phyloP scores from a whole-genome alignment of 2,329 filamentous ascomycete species.

The Xylaria sp. region DNA sequence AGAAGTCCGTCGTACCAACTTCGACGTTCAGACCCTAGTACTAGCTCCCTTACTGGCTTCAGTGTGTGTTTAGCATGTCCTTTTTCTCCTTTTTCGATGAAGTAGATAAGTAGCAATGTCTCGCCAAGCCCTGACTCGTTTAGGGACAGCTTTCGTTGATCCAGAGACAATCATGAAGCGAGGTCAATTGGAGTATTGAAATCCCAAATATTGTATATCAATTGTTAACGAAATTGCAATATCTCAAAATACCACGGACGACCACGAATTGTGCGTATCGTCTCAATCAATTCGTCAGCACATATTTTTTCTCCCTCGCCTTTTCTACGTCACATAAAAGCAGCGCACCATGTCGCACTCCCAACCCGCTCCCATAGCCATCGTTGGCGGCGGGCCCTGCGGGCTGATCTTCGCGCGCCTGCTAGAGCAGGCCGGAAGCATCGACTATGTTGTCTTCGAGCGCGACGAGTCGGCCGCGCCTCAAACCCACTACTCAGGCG shows the following conservation, averaged over 20 bases:
- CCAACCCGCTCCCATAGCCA: constrained; percentile 35
- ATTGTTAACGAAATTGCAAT: neutral
- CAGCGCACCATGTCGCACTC: constrained; percentile 18
- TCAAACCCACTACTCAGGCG: constrained; percentile 40
- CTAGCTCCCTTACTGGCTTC: neutral
- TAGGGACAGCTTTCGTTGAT: neutral
- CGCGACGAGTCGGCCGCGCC: constrained; percentile 24
- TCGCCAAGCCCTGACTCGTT: neutral
- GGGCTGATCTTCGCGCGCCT: constrained; percentile 38
- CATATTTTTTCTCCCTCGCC: neutral
- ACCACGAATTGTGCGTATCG: neutral
- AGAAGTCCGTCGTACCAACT: neutral
- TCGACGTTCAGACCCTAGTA: neutral
- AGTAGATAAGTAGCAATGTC: neutral
- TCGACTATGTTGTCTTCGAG: constrained; percentile 38
- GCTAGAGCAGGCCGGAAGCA: constrained; percentile 23
- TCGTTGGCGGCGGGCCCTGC: constrained; percentile 39
- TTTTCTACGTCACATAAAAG: neutral
- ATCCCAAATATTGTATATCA: neutral
- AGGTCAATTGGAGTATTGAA: neutral
- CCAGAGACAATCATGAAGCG: neutral
- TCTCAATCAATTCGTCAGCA: neutral
- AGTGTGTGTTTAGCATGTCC: neutral
- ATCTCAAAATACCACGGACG: no score
- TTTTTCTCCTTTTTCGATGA: neutral